Conservation (phyloP, 768 basidiomycete genomes). For the Mycena amicta region DNA sequence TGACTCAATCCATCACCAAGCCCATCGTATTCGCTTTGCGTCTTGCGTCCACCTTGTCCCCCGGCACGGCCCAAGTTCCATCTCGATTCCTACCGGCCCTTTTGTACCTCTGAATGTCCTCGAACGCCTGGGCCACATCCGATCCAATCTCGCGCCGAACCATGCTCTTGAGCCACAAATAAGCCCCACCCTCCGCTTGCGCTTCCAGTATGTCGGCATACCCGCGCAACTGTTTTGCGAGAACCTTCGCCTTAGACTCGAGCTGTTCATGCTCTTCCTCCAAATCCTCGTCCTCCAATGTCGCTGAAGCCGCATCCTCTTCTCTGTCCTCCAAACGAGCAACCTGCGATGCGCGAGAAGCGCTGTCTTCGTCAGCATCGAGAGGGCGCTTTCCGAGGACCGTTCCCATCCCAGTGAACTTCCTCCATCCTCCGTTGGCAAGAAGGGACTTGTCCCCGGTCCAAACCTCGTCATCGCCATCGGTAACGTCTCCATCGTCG, state of each 20-base stretch:
- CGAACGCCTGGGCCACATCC: neutral
- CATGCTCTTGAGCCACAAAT: neutral
- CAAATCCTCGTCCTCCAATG: neutral
- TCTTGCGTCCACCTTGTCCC: neutral
- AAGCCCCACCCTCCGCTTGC: neutral
- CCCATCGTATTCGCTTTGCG: neutral
- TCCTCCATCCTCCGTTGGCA: neutral
- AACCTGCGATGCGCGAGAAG: neutral
- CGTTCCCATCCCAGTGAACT: neutral
- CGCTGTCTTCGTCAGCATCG: neutral
- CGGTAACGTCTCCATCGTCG: slow-evolving; percentile 13
- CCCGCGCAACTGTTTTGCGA: neutral
- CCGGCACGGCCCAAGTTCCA: neutral
- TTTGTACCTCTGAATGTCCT: slow-evolving; percentile 1
- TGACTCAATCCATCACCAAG: neutral
- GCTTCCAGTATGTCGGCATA: neutral
- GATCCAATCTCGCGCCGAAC: neutral
- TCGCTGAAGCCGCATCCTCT: neutral
- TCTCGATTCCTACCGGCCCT: neutral
- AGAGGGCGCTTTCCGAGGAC: neutral
- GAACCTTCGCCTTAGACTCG: too few relatives aligned
- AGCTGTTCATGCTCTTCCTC: neutral
- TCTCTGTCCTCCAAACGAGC: neutral
- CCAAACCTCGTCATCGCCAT: slow-evolving; percentile 15
- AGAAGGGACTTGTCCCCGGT: neutral